Percentiles rank a stretch among this genome's conserved stretches.
These are phyloP conservation scores for Epichloe baconii DNA, from an alignment of 2,329 filamentous ascomycete species.

Conservation along the genomic window DNA sequence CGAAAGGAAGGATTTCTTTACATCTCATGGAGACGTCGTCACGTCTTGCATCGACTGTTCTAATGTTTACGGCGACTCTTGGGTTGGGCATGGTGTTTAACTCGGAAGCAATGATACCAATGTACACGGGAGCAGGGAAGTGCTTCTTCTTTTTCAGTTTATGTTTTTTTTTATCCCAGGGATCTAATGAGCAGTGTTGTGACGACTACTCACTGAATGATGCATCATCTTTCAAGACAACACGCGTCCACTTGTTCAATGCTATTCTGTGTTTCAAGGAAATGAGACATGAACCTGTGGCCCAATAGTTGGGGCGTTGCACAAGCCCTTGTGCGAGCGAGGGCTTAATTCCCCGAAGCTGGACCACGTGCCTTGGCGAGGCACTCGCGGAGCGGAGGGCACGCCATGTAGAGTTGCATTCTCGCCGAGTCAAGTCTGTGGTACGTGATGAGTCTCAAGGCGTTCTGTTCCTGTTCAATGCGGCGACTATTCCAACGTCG, in stretches of 20 bases:
- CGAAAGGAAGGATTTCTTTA: too few relatives aligned
- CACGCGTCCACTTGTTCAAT: too few relatives aligned
- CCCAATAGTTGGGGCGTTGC: too few relatives aligned
- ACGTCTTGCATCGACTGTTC: background rate
- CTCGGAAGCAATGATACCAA: conserved; percentile 3
- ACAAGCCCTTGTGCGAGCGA: too few relatives aligned
- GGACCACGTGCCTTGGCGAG: too few relatives aligned
- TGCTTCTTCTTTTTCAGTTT: background rate
- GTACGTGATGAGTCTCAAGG: background rate
- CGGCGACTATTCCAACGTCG: background rate
- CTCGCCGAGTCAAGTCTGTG: background rate
- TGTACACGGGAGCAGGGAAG: background rate
- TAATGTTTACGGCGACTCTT: background rate
- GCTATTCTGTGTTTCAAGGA: too few relatives aligned
- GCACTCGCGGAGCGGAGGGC: too few relatives aligned
- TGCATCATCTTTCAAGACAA: background rate
- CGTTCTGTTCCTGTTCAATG: background rate
- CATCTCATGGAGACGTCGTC: background rate
- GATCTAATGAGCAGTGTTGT: background rate
- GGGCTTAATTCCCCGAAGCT: too few relatives aligned
- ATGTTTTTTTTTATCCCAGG: too few relatives aligned
- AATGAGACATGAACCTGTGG: too few relatives aligned
- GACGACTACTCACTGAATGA: background rate
- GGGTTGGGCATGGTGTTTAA: background rate
- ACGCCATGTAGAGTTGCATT: too few relatives aligned